phyloP scores from a whole-genome alignment of 805 yeast genomes.

The Lipomyces spencermartinsiae region DNA sequence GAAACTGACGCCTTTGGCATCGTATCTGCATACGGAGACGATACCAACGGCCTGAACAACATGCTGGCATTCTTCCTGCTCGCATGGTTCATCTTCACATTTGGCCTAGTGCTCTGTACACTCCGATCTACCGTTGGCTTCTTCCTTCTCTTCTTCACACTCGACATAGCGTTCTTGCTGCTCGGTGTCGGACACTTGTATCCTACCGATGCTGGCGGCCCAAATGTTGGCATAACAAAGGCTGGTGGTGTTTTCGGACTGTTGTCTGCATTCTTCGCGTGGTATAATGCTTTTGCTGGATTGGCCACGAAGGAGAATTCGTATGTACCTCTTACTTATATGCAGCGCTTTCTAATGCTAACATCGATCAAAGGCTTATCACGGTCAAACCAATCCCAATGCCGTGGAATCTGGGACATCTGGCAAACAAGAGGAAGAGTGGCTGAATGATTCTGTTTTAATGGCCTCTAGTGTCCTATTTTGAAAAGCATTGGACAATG shows the following conservation, averaged over 20 bases:
- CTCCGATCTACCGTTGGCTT: conserved; percentile 70
- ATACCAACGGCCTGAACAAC: conserved; percentile 45
- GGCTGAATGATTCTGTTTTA: not conserved
- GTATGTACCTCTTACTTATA: conserved; percentile 39
- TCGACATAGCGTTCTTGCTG: conserved; percentile 62
- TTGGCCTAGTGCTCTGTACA: conserved; percentile 60
- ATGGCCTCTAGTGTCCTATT: not conserved
- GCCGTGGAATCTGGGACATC: conserved; percentile 33
- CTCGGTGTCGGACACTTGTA: conserved; percentile 60
- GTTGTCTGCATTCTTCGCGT: conserved; percentile 61
- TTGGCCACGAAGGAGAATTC: conserved; percentile 64
- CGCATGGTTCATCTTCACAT: conserved; percentile 70
- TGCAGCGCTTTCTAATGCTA: not conserved
- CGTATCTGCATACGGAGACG: conserved; percentile 56
- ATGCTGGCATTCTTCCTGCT: conserved; percentile 66
- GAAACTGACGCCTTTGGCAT: conserved; percentile 67
- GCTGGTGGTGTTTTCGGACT: conserved; percentile 72
- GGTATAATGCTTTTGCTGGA: conserved; percentile 70
- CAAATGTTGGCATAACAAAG: conserved; percentile 45
- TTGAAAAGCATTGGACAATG: not conserved
- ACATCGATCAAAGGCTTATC: conserved; percentile 19
- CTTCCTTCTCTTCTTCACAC: conserved; percentile 60
- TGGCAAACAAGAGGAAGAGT: conserved; percentile 14
- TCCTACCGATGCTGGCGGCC: conserved; percentile 27
- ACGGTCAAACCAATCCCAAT: conserved; percentile 31